Conservation (phyloP, 192 early-diverging fungal species). For the Funneliformis mosseae region DNA sequence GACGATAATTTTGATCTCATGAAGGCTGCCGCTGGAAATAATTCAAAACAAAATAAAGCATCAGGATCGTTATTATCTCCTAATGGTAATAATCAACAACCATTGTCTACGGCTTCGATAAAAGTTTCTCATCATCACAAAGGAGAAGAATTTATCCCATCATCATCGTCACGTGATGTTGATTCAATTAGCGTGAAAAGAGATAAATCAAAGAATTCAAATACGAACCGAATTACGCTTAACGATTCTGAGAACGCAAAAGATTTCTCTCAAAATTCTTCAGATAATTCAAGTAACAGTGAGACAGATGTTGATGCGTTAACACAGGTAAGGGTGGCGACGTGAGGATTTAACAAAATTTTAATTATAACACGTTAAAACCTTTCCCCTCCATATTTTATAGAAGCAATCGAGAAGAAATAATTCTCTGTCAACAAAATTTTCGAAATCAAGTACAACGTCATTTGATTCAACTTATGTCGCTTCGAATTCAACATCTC, state of each 20-base stretch:
- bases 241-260: no score
- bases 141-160: background rate
- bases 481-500: constrained; percentile 5
- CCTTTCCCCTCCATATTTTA: background rate
- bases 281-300: background rate
- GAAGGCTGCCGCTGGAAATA: background rate
- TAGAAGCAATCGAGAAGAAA: background rate
- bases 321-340: background rate
- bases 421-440: background rate
- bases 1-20: background rate
- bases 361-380: no score
- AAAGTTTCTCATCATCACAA: background rate
- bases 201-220: no score
- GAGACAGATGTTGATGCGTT: background rate
- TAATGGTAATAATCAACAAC: background rate
- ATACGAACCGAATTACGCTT: no score
- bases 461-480: constrained; percentile 24
- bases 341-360: no score
- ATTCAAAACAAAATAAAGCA: background rate
- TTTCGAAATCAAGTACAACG: background rate
- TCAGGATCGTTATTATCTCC: background rate
- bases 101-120: background rate
- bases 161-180: background rate
- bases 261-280: background rate
- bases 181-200: background rate